Base-by-base conservation (phyloP, 495 filamentous ascomycete genomes). In the Penicillium daleae region DNA sequence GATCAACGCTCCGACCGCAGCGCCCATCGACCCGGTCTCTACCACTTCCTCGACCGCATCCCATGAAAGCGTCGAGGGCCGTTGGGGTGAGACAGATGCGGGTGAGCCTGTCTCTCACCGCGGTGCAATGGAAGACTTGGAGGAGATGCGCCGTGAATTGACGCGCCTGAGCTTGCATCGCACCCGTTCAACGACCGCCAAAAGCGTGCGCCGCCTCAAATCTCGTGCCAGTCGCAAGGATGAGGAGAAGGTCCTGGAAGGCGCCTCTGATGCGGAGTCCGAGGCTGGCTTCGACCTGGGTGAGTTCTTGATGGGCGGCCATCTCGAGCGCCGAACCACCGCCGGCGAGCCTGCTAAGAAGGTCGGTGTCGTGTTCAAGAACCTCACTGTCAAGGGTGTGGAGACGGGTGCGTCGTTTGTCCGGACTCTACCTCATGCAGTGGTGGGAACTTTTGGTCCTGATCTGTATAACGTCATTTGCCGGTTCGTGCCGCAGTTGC, bases 371-470 rank as follows among this genome's bases (percentile, higher is more conserved):
- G 81, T 93, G 2, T 97, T 91, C 76, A 90, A 90, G 26, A 81
- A 91, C 69, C 78, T 94, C 37, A 91, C 85, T 0, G 92, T 94
- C 37, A 87, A 90, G 73, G 92, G 91, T 40, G 77, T 89, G 9
- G 83, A 86, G 57, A 85, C 85, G 9, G 86, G 85, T 2, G 80
- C 89, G 0, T 85, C 83, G 1, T 90, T 90, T 62, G 90, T 91
- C 19, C 85, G 86, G 19, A 92, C 91, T 0, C 78, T 96, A 0
- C 91, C 91, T 3, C 83, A 91, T 66, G 91, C 91, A 6, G 83
- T 96, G 54, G 57, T 92, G n/a, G 89, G 91, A 5, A 92, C 90
- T 0, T 94, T 96, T 72, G 92, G 92, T 0, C 91, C 91, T 0
- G 92, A 96, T 76, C 71, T 94, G 13, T 96, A 92, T 66, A 81